Base-by-base conservation (phyloP, 2,329 filamentous ascomycete genomes). In the Xylariaceae sp. region DNA sequence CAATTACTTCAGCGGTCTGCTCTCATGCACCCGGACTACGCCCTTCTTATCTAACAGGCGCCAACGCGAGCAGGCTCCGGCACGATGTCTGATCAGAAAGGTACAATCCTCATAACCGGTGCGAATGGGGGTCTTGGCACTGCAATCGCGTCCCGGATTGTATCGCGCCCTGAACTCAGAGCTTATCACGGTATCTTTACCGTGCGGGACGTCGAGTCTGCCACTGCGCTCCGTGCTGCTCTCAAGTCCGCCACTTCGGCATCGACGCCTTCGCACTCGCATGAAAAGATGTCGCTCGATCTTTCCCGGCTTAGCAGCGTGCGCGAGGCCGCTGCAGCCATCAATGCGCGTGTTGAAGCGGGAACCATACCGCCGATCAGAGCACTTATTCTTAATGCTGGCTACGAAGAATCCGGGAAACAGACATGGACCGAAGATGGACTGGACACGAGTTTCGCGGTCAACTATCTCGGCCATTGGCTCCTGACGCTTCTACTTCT, bases 401-500 rank as follows among this genome's bases (percentile, higher is more conserved):
- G 44, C 6, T 53, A 43, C 21, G 21, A 48, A 14, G 50, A 48
- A 9, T 40, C 7, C 14, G 51, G 42, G 14, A 26, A 40, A 2
- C 51, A 54, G 45, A 44, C 40, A 5, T 48, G 37, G 37, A 54
- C 40, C 7, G 23, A 54, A 18, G 51, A 54, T 2, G 40, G 51
- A 1, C 18, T 54, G 12, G 51, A 54, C 45, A 41, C 21, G 19
- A 7, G 23, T 19, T 54, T 49, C 20, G 40, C 16, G 18, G 40
- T 44, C 23, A 54, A 48, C 40, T 54, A 54, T 40, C 45, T 54
- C 14, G 51, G 40, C 2, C 51, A 54, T 26, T 54, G 45, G 51
- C 51, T 54, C 14, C 23, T 54, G 19, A 44, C 40, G 7, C 12
- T 54, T 12, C 26, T 54, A 18, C 51, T 54, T 9, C 40, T 54